A percentile compares a stretch with the other conserved stretches of the same genome.
Conservation (phyloP, 148 eudicot species). For the Pharnaceum exiguum region DNA sequence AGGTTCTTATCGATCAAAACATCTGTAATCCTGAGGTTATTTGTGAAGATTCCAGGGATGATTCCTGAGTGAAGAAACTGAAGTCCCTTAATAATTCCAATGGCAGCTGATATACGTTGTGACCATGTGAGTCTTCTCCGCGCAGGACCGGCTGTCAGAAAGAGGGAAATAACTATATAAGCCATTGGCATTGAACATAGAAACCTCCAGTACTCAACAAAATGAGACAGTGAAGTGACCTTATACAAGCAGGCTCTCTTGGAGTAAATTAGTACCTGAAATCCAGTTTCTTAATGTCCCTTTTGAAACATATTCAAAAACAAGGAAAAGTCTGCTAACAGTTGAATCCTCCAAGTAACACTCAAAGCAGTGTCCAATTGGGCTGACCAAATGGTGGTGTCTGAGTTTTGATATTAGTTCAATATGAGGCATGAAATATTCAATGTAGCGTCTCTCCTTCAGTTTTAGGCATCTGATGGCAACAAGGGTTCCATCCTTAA, state of each 20-base stretch:
- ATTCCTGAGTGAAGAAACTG: constrained; percentile 84
- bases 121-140: constrained; percentile 60
- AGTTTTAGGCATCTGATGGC: constrained; percentile 78
- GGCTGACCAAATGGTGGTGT: constrained; percentile 80
- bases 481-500: constrained; percentile 61
- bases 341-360: constrained; percentile 88
- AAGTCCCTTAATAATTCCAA: constrained; percentile 82
- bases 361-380: constrained; percentile 91
- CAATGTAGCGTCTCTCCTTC: constrained; percentile 46
- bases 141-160: constrained; percentile 36
- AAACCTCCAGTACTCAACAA: too few species aligned
- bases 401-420: constrained; percentile 77
- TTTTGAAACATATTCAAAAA: constrained; percentile 78
- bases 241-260: background rate
- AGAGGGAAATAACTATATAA: background rate
- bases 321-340: constrained; percentile 82
- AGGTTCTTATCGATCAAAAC: constrained; percentile 69
- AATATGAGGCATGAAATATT: constrained; percentile 57
- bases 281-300: constrained; percentile 82
- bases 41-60: constrained; percentile 66
- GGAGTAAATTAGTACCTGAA: constrained; percentile 47
- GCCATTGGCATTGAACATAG: background rate
- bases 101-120: constrained; percentile 75
- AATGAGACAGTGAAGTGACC: background rate
- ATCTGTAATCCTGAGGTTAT: constrained; percentile 76